phyloP scores from a whole-genome alignment of 257 asterid species.

The Solanum peruvianum region DNA sequence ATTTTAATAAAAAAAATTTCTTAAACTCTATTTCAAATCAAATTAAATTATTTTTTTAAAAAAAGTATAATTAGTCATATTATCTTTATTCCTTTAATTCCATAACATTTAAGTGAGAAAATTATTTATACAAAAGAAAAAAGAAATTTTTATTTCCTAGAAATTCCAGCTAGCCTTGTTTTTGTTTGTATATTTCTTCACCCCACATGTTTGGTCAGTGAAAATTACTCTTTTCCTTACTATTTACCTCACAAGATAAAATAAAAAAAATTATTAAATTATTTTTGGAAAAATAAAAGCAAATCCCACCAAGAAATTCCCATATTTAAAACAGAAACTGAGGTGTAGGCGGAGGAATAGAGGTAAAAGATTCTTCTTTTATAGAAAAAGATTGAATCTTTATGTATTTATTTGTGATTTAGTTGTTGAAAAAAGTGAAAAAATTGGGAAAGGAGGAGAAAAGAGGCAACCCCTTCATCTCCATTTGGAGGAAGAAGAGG shows the following conservation, averaged over 20 bases:
- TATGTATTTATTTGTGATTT: background rate
- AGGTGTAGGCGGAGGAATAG: background rate
- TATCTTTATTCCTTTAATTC: background rate
- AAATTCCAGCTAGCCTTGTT: background rate
- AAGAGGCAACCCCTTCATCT: background rate
- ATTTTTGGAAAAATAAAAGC: background rate
- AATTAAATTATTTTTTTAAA: no score
- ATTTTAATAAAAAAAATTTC: no score
- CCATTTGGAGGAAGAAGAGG: background rate
- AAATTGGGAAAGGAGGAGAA: background rate
- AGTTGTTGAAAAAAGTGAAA: background rate
- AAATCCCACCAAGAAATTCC: background rate
- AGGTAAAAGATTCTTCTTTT: background rate
- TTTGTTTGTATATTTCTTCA: background rate
- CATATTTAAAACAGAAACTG: background rate
- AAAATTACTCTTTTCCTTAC: conserved; percentile 15
- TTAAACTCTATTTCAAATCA: no score
- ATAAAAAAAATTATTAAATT: background rate
- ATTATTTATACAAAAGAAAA: background rate
- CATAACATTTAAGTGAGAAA: background rate
- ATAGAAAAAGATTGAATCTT: background rate
- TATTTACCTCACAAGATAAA: background rate
- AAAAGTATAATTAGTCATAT: background rate
- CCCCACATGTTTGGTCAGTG: conserved; percentile 28
- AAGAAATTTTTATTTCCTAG: background rate